These are phyloP conservation scores for Boletus vinaceobasis DNA, from an alignment of 768 basidiomycete genomes.

Conservation along the genomic window DNA sequence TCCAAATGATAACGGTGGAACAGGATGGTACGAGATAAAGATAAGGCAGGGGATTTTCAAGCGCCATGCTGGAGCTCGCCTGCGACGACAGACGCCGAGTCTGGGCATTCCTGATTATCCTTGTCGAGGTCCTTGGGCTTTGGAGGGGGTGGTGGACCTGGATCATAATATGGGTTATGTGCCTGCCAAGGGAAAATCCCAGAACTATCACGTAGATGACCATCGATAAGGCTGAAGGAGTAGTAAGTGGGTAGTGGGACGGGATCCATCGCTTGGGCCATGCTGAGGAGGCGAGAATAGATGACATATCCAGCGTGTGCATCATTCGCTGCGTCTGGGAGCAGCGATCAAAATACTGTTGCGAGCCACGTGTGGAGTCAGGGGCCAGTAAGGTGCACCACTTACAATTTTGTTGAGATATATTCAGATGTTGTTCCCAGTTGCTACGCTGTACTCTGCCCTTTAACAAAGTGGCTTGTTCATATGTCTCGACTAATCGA, in stretches of 20 bases:
- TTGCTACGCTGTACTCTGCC: constrained; percentile 62
- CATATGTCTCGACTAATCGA: constrained; percentile 60
- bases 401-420: constrained; percentile 59
- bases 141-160: constrained; percentile 62
- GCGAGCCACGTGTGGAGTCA: background rate
- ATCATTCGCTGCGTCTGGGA: constrained; percentile 68
- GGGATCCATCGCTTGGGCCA: constrained; percentile 38
- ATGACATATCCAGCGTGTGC: constrained; percentile 60
- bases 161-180: constrained; percentile 66
- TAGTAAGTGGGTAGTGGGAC: constrained; percentile 43
- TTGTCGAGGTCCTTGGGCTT: constrained; percentile 24
- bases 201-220: constrained; percentile 41
- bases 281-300: constrained; percentile 43
- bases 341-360: constrained; percentile 7
- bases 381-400: constrained; percentile 1
- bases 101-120: background rate
- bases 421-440: constrained; percentile 55
- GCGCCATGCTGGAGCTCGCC: background rate
- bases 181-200: constrained; percentile 45
- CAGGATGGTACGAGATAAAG: background rate
- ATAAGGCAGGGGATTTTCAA: background rate
- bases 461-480: constrained; percentile 50
- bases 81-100: background rate
- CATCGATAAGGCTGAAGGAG: constrained; percentile 52
- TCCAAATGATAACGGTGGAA: background rate